Evolutionary conservation across 2,329 filamentous ascomycete species (phyloP).

Genomic region (Bipolaris gigantea): DNA sequence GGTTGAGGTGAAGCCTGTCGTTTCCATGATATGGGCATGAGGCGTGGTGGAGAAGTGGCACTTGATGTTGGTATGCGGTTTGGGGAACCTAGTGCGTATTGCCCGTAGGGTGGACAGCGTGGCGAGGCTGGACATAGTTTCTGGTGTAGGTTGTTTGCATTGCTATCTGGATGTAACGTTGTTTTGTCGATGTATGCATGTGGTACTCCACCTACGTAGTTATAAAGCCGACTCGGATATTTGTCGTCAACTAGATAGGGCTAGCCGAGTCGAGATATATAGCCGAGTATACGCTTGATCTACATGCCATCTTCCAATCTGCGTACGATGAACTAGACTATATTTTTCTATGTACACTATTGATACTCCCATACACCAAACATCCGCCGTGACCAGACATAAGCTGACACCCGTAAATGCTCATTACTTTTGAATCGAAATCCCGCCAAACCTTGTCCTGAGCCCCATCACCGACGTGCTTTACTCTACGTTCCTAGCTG

Average conservation of each 20-base stretch:
- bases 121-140: background rate
- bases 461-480: no score
- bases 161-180: background rate
- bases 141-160: background rate
- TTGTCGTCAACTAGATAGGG: background rate
- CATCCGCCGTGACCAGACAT: no score
- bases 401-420: no score
- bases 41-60: conserved; percentile 37
- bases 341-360: no score
- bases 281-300: background rate
- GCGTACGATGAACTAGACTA: background rate
- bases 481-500: background rate
- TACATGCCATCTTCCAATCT: background rate
- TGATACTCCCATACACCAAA: no score
- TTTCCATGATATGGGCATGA: conserved; percentile 65
- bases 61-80: background rate
- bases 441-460: no score
- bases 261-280: background rate
- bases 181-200: background rate
- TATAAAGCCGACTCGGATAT: conserved; percentile 3
- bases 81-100: background rate
- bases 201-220: background rate
- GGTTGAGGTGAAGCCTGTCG: conserved; percentile 70
- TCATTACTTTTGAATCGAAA: background rate
- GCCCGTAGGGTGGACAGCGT: background rate